phyloP scores from a whole-genome alignment of 1,139 yeast species.

The Yamadazyma taylorii region DNA sequence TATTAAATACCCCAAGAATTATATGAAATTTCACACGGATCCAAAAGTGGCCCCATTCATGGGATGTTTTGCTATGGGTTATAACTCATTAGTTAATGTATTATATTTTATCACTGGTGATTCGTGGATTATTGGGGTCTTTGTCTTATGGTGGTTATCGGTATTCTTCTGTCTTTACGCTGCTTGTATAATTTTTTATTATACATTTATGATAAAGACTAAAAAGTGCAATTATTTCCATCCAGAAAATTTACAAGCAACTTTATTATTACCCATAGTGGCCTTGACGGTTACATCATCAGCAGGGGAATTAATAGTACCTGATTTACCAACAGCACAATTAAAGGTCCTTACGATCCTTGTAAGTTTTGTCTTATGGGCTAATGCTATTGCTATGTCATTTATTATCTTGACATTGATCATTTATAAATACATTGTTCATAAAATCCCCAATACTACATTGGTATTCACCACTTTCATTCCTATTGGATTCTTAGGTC shows the following conservation, averaged over 20 bases:
- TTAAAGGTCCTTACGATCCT: slow-evolving; percentile 54
- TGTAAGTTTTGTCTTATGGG: slow-evolving; percentile 61
- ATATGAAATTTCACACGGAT: slow-evolving; percentile 39
- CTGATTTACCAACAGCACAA: slow-evolving; percentile 37
- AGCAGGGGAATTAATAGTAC: slow-evolving; percentile 56
- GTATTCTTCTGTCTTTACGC: slow-evolving; percentile 51
- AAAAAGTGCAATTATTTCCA: slow-evolving; percentile 20
- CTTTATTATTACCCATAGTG: slow-evolving; percentile 67
- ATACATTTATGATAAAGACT: slow-evolving; percentile 36
- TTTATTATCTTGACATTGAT: slow-evolving; percentile 57
- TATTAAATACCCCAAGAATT: slow-evolving; percentile 32
- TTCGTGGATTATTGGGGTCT: slow-evolving; percentile 43
- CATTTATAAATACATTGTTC: slow-evolving; percentile 55
- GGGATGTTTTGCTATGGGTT: slow-evolving; percentile 83
- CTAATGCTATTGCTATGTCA: slow-evolving; percentile 64
- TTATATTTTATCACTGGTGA: slow-evolving; percentile 38
- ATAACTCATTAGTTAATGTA: slow-evolving; percentile 61
- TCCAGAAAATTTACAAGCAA: slow-evolving; percentile 37
- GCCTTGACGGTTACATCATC: slow-evolving; percentile 75
- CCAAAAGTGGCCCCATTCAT: slow-evolving; percentile 56
- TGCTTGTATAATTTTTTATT: slow-evolving; percentile 56
- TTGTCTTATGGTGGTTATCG: slow-evolving; percentile 71
- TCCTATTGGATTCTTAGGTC: slow-evolving; percentile 58
- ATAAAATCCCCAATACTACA: slow-evolving; percentile 56
- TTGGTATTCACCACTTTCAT: slow-evolving; percentile 28